phyloP scores from a whole-genome alignment of 1,284 basidiomycete species.

The Cryptococcus amylolentus region DNA sequence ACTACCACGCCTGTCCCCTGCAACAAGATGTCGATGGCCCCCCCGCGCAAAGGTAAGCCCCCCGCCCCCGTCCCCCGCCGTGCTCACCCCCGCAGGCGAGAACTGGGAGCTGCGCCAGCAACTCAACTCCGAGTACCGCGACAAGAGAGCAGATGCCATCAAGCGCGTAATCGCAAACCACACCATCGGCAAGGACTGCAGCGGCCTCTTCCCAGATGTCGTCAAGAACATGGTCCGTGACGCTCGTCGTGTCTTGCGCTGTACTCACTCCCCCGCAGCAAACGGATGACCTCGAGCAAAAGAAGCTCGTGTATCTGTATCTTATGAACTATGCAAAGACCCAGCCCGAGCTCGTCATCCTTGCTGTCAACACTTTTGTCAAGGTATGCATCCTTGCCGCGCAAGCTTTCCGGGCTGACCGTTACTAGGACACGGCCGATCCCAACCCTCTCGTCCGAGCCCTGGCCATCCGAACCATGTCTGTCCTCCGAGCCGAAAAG shows the following conservation, averaged over 20 bases:
- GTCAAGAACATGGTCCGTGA: slow-evolving; percentile 84
- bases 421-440: slow-evolving; percentile 81
- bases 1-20: too few relatives aligned
- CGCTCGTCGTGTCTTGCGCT: background rate
- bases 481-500: slow-evolving; percentile 93
- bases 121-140: slow-evolving; percentile 92
- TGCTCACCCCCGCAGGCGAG: slow-evolving; percentile 57
- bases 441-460: slow-evolving; percentile 94
- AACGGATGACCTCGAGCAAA: slow-evolving; percentile 53
- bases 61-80: background rate
- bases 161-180: slow-evolving; percentile 94
- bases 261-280: slow-evolving; percentile 35
- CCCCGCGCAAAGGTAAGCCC: slow-evolving; percentile 23
- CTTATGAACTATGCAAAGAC: slow-evolving; percentile 99
- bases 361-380: slow-evolving; percentile 98
- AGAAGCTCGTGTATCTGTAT: slow-evolving; percentile 84
- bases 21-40: slow-evolving; percentile 18
- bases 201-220: slow-evolving; percentile 94
- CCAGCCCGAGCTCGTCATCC: slow-evolving; percentile 93
- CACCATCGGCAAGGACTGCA: slow-evolving; percentile 95
- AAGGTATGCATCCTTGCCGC: slow-evolving; percentile 49
- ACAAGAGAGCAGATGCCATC: slow-evolving; percentile 96
- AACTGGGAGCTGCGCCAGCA: slow-evolving; percentile 93
- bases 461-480: slow-evolving; percentile 96
- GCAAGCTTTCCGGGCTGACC: background rate